phyloP scores from a whole-genome alignment of 805 yeast genomes.

The Wickerhamiella cacticola region DNA sequence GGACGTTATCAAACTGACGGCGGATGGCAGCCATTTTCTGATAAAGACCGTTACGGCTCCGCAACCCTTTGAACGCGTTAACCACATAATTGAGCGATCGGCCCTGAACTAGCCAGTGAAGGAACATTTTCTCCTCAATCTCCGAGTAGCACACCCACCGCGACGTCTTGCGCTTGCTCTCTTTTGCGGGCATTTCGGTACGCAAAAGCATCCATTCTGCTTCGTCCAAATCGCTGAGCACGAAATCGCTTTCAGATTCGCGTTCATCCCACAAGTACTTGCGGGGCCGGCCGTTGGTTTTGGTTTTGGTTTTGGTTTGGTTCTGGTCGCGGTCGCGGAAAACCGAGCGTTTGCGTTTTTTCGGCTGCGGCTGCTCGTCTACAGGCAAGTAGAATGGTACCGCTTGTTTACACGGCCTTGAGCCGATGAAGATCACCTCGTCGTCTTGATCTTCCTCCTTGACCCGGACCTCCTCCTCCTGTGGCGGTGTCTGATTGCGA shows the following conservation, averaged over 20 bases:
- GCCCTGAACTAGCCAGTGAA: constrained; percentile 9
- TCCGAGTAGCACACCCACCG: constrained; percentile 5
- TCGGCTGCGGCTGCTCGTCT: background rate
- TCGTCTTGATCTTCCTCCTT: background rate
- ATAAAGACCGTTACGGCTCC: background rate
- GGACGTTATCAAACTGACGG: background rate
- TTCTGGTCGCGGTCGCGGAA: background rate
- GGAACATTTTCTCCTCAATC: constrained; percentile 2
- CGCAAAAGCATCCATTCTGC: background rate
- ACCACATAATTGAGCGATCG: constrained; percentile 5
- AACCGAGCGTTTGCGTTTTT: constrained; percentile 6
- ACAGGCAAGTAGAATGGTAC: background rate
- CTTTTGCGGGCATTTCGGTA: background rate
- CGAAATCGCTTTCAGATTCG: constrained; percentile 2
- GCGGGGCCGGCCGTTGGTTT: constrained; percentile 7
- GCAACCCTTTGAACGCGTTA: constrained; percentile 1
- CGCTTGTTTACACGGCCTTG: background rate
- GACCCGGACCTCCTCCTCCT: background rate
- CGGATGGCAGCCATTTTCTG: constrained; percentile 7
- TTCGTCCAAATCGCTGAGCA: constrained; percentile 3
- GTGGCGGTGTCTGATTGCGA: background rate
- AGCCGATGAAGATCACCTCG: background rate
- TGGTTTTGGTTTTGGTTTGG: background rate
- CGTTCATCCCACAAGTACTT: background rate
- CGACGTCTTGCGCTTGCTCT: background rate